Conservation (phyloP, 306 rosid species). For the Calophaca sinica region DNA sequence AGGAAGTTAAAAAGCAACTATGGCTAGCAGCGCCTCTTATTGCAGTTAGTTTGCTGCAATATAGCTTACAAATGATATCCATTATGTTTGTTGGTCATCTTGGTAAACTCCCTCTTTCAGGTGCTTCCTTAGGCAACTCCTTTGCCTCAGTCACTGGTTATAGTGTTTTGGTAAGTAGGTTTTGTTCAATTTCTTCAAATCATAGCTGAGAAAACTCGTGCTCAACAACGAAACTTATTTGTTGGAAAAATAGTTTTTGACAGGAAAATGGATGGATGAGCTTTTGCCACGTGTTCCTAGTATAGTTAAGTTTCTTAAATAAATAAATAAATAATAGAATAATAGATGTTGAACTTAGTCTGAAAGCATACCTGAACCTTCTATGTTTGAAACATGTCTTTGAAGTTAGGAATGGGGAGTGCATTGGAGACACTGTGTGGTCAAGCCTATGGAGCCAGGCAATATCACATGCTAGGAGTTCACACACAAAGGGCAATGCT, state of each 20-base stretch:
- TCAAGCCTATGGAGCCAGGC: conserved; percentile 67
- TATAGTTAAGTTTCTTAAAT: no score
- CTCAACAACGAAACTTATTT: no score
- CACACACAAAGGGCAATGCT: conserved; percentile 65
- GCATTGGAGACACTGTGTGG: conserved; percentile 71
- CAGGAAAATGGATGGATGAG: no score
- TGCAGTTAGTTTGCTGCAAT: conserved; percentile 57
- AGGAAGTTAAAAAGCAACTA: conserved; percentile 58
- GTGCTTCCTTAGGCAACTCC: conserved; percentile 64
- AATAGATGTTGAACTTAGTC: no score
- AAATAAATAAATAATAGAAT: no score
- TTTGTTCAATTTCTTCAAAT: conserved; percentile 3
- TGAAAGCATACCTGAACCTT: background rate
- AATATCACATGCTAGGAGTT: conserved; percentile 64
- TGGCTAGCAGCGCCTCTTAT: conserved; percentile 67
- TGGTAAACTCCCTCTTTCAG: conserved; percentile 61
- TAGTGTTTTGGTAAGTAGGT: conserved; percentile 54
- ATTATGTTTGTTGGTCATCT: conserved; percentile 69
- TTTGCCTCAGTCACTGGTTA: conserved; percentile 63
- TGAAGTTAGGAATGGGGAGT: conserved; percentile 68
- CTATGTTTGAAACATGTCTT: conserved; percentile 15
- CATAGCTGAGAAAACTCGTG: background rate
- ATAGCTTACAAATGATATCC: conserved; percentile 56
- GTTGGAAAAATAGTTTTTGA: no score
- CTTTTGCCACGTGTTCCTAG: no score